phyloP scores from a whole-genome alignment of 495 filamentous ascomycete genomes.

The Clavariopsis aquatica region DNA sequence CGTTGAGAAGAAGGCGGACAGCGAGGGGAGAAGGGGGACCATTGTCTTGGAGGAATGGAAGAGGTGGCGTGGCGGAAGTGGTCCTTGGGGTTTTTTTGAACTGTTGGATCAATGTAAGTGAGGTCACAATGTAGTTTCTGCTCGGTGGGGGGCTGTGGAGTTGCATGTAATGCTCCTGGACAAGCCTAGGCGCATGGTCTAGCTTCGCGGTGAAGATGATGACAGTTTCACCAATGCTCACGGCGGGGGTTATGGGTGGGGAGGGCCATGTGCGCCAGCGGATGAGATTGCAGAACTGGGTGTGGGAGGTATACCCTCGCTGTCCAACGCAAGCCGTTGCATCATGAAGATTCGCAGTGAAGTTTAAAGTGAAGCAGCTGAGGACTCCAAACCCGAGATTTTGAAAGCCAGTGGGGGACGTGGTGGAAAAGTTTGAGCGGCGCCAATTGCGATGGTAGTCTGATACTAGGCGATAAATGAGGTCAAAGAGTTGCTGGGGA shows the following conservation, averaged over 20 bases:
- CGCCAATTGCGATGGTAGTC: constrained; percentile 7
- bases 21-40: neutral
- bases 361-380: constrained; percentile 14
- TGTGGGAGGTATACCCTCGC: neutral
- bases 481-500: constrained; percentile 10
- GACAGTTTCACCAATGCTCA: neutral
- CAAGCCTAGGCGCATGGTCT: neutral
- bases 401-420: neutral
- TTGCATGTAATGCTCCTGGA: neutral
- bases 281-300: neutral
- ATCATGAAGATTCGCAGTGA: neutral
- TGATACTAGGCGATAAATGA: constrained; percentile 10
- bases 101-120: neutral
- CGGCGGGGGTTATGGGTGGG: neutral
- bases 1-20: constrained; percentile 9
- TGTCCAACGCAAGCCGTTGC: no score
- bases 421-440: neutral
- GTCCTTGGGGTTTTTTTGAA: constrained; percentile 7
- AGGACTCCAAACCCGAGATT: neutral
- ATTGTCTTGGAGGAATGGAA: neutral
- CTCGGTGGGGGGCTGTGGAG: neutral
- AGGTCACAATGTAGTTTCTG: constrained; percentile 2
- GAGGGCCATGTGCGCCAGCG: constrained; percentile 10
- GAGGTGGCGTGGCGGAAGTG: neutral
- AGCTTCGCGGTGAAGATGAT: neutral